phyloP scores from a whole-genome alignment of 2,329 filamentous ascomycete species.

The Didymella pinodella region DNA sequence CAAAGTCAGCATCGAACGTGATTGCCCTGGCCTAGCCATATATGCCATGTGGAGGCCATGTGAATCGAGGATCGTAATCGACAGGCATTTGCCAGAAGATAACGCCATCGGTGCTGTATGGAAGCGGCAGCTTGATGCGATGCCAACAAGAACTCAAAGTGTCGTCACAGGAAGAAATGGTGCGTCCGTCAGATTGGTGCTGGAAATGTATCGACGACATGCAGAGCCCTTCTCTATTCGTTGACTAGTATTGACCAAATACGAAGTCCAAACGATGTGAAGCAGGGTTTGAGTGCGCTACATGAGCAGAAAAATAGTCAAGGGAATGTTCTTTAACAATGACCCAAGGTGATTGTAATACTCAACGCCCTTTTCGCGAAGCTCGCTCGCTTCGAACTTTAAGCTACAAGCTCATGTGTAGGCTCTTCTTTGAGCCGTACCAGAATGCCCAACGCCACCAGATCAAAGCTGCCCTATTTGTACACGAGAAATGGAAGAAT shows the following conservation, averaged over 20 bases:
- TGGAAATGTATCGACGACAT: background rate
- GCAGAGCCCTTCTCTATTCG: background rate
- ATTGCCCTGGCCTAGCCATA: constrained; percentile 7
- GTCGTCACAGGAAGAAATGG: background rate
- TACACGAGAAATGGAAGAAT: constrained; percentile 25
- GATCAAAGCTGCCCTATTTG: constrained; percentile 20
- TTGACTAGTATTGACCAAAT: constrained; percentile 9
- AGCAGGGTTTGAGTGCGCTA: constrained; percentile 15
- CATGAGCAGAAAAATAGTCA: constrained; percentile 4
- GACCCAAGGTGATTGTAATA: constrained; percentile 1
- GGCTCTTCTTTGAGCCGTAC: constrained; percentile 2
- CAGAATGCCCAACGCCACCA: constrained; percentile 1
- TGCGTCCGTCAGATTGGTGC: background rate
- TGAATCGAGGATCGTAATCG: constrained; percentile 5
- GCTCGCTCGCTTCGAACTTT: constrained; percentile 1
- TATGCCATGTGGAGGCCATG: constrained; percentile 17
- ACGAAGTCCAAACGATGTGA: constrained; percentile 23
- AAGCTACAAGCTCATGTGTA: constrained; percentile 4
- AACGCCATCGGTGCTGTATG: constrained; percentile 5
- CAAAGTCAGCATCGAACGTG: constrained; percentile 6
- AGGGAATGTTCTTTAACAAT: background rate
- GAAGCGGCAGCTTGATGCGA: background rate
- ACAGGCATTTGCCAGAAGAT: constrained; percentile 3
- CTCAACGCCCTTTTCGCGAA: background rate
- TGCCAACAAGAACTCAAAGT: background rate